Base-by-base conservation (phyloP, 805 yeast species). In the Nakazawaea pomicola region DNA sequence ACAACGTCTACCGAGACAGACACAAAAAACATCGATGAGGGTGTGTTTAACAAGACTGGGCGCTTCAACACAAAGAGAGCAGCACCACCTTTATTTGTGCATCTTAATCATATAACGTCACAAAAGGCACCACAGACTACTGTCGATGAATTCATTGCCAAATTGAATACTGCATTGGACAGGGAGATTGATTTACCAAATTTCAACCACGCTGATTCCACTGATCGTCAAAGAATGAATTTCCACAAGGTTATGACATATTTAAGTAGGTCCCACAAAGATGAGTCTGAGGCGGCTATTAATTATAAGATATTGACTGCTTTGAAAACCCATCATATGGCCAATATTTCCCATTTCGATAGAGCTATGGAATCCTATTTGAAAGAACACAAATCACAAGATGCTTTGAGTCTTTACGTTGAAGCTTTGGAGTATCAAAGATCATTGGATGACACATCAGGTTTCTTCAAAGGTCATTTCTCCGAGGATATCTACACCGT, bases 351-450 rank as follows among this genome's bases (percentile, higher is more conserved):
- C 10, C 64, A 58, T 36, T 49, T 57, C 15, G 48, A 43, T 15
- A 48, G 58, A 38, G 52, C 47, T n/a, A 46, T 57, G 29, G 43
- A 29, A 7, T 39, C 43, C n/a, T 46, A 58, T 8, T 23, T 57
- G 6, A 14, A 16, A 4, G 65, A 60, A 19, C 39, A 41, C 5
- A 50, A 56, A 30, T 52, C 43, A 31, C 29, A 52, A 7, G 53
- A 52, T 32, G 62, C 61, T 3, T 38, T 61, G 21, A 49, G 54
- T n/a, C 19, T 53, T 4, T 60, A 58, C 56, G 49, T 57, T 33
- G 56, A 56, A 29, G 38, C 50, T 18, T 36, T 53, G 15, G 58
- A 57, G 34, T 56, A 54, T 41, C 47, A 27, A n/a, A 27, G 27
- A 12, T 28, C 41, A 2, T 28, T 42, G 16, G 25, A 27, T 6